phyloP scores from a whole-genome alignment of 2,329 filamentous ascomycete species.

The Rhynchosporium secalis region DNA sequence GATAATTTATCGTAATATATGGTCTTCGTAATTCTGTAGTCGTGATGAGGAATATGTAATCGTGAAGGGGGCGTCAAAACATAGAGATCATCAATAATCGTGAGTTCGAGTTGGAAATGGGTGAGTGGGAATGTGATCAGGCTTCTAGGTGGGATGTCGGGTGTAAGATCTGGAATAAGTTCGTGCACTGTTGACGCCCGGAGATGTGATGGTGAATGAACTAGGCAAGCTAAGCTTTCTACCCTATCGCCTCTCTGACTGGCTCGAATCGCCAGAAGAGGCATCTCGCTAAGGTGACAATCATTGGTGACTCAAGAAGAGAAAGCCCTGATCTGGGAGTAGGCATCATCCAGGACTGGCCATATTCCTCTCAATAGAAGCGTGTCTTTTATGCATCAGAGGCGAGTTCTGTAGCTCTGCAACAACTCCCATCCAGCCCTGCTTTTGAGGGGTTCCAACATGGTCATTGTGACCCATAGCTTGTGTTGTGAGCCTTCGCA shows the following conservation, averaged over 20 bases:
- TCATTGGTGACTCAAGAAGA: constrained; percentile 1
- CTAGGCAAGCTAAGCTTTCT: neutral
- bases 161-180: neutral
- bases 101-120: neutral
- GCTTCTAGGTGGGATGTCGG: neutral
- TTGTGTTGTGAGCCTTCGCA: constrained; percentile 55
- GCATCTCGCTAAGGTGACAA: neutral
- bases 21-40: neutral
- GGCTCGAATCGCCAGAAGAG: neutral
- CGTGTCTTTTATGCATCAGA: constrained; percentile 59
- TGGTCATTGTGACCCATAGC: constrained; percentile 54
- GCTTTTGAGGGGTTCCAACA: constrained; percentile 49
- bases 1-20: neutral
- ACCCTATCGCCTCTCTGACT: neutral
- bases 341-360: constrained; percentile 34
- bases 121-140: neutral
- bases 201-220: neutral
- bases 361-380: constrained; percentile 62
- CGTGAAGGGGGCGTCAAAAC: constrained; percentile 10
- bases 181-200: neutral
- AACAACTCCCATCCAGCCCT: constrained; percentile 64
- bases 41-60: neutral
- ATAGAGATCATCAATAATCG: constrained; percentile 3
- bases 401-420: constrained; percentile 62
- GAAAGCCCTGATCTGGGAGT: neutral